Base-by-base conservation (phyloP, 129 eudicot genomes). In the Centaurea solstitialis region DNA sequence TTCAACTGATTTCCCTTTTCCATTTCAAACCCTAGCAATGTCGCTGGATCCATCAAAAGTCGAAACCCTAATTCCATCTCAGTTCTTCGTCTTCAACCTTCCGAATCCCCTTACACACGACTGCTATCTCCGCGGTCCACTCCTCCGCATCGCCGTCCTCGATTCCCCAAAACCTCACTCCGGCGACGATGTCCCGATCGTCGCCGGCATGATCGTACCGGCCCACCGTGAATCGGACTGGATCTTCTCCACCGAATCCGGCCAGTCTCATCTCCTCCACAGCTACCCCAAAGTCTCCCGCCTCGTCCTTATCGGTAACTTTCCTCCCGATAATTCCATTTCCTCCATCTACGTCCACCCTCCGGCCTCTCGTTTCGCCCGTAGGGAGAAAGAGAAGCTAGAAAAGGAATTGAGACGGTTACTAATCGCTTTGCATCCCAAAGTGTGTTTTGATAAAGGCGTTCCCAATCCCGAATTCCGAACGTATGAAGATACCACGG, bases 191-290 rank as follows among this genome's bases (percentile, higher is more conserved):
- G 67, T 68, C 72, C 89, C 84, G n/a, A 73, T 23, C 9, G 17
- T 86, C 81, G 98, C 93, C 43, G 96, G 97, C 84, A 87, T 96
- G 87, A 57, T 89, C 24, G 98, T 96, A 38, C 99, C 99, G 6
- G 68, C 39, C 9, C 72, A 84, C 79, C 97, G 95, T 17, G 93
- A 93, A 81, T 43, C 87, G 18, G 98, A 93, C 82, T 96, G 99
- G 99, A 88, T 70, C 67, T 96, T 96, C 88, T 89, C 87, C 70
- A 96, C 99, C 0, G 70, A 81, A 62, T 43, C 84, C 68, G 99
- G 99, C 38, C 99, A 90, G 65, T 90, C 88, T 70, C 98, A 93
- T 79, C 95, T 91, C 79, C 83, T 95, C 33, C 82, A 69, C 82
- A 68, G 35, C 65, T 66, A 70, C 61, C 71, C 82, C 10, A 79